These are phyloP conservation scores for Rhodofomes roseus DNA, from an alignment of 1,284 basidiomycete species.

Conservation along the genomic window DNA sequence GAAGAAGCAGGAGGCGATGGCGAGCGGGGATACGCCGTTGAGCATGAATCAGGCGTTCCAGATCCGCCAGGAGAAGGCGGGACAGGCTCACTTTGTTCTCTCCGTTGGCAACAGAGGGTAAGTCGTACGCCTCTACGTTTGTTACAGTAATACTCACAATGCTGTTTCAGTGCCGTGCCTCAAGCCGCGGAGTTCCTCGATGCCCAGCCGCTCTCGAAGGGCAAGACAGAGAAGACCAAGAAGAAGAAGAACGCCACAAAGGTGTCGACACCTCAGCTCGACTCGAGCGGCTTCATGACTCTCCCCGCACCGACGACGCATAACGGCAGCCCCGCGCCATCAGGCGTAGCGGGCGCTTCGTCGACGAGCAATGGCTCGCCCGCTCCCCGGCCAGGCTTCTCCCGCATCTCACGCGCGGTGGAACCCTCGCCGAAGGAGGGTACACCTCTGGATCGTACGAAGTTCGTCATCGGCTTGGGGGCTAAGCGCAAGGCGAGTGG, in stretches of 20 bases:
- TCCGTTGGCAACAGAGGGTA: conserved; percentile 92
- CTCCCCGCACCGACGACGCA: conserved; percentile 54
- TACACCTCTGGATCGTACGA: conserved; percentile 65
- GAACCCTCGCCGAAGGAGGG: conserved; percentile 39
- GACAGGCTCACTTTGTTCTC: conserved; percentile 91
- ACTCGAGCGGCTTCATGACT: conserved; percentile 65
- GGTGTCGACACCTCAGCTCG: conserved; percentile 41
- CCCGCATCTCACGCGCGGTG: conserved; percentile 57
- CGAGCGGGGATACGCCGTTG: conserved; percentile 86
- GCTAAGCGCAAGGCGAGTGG: conserved; percentile 73
- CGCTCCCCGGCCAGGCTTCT: conserved; percentile 71
- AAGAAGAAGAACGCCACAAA: conserved; percentile 70
- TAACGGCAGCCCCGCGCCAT: conserved; percentile 44
- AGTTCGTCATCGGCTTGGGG: conserved; percentile 72
- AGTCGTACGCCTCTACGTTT: conserved; percentile 23
- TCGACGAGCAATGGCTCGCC: conserved; percentile 52
- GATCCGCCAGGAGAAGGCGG: conserved; percentile 85
- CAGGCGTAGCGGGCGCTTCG: conserved; percentile 23
- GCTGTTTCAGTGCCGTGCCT: conserved; percentile 62
- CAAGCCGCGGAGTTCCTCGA: conserved; percentile 77
- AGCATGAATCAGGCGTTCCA: conserved; percentile 93
- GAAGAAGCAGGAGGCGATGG: conserved; percentile 88
- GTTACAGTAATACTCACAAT: neutral
- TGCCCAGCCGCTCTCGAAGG: conserved; percentile 65
- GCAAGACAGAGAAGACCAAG: conserved; percentile 75